Evolutionary conservation across 2,329 filamentous ascomycete species (phyloP).

Genomic region (Aspergillus nomiae): DNA sequence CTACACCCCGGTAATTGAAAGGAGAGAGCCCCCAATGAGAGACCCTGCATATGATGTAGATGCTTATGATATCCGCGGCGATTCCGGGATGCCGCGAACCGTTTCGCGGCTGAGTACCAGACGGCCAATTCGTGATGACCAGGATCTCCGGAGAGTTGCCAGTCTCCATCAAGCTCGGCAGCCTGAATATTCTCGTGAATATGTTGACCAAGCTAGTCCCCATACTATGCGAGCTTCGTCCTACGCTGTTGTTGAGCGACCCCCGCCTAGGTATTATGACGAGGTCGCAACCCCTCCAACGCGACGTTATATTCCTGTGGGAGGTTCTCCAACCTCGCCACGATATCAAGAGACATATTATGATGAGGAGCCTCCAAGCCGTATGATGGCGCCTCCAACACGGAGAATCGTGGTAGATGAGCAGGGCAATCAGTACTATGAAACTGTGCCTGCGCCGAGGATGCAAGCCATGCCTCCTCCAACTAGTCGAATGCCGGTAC

Average conservation of each 20-base stretch:
- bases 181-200: constrained; percentile 44
- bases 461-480: constrained; percentile 36
- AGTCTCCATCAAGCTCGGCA: constrained; percentile 49
- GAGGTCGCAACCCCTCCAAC: constrained; percentile 35
- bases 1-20: constrained; percentile 39
- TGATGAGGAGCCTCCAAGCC: constrained; percentile 46
- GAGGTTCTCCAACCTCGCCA: constrained; percentile 40
- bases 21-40: constrained; percentile 32
- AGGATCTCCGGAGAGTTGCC: constrained; percentile 50
- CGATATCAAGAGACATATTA: constrained; percentile 45
- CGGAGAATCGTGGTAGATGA: constrained; percentile 78
- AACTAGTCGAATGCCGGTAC: constrained; percentile 32
- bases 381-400: constrained; percentile 55
- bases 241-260: constrained; percentile 43
- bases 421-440: constrained; percentile 77
- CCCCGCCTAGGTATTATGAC: constrained; percentile 42
- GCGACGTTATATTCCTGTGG: constrained; percentile 36
- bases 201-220: constrained; percentile 47
- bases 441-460: constrained; percentile 49
- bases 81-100: constrained; percentile 39
- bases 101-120: constrained; percentile 42
- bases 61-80: constrained; percentile 34
- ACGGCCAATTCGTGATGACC: constrained; percentile 43
- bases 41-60: constrained; percentile 40
- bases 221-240: constrained; percentile 40